Conservation (phyloP, 139 green algal genomes). For the Coelastrella sp. region DNA sequence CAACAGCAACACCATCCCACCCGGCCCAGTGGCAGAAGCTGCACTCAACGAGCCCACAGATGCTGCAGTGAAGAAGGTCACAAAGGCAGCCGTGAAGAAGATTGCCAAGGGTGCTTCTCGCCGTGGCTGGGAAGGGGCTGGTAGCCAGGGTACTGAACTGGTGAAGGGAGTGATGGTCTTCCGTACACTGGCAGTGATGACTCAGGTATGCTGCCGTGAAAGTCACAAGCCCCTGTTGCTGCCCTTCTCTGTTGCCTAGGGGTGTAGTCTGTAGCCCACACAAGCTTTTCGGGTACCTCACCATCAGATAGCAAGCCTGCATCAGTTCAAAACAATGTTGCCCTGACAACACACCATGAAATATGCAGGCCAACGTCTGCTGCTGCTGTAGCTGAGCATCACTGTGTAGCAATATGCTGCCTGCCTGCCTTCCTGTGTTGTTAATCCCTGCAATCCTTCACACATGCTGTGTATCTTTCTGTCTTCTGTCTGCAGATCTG, state of each 20-base stretch:
- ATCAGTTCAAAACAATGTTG: no score
- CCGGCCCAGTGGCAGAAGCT: background rate
- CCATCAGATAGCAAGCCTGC: no score
- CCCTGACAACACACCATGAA: no score
- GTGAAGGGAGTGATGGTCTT: background rate
- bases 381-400: no score
- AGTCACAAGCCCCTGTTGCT: background rate
- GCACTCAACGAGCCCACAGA: background rate
- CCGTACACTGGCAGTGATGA: constrained; percentile 11
- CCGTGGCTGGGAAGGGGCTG: constrained; percentile 27
- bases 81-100: background rate
- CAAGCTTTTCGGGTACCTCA: background rate
- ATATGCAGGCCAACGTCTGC: background rate
- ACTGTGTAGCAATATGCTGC: no score
- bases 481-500: background rate
- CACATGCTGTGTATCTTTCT: background rate
- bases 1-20: background rate
- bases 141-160: constrained; percentile 19
- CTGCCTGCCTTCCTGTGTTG: no score
- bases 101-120: background rate
- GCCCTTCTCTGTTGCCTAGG: background rate
- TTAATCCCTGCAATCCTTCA: background rate
- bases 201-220: background rate
- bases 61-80: background rate
- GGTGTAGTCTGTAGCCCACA: background rate